Evolutionary conservation across 2,329 filamentous ascomycete species (phyloP).

Genomic region (Dothidotthia symphoricarpi): DNA sequence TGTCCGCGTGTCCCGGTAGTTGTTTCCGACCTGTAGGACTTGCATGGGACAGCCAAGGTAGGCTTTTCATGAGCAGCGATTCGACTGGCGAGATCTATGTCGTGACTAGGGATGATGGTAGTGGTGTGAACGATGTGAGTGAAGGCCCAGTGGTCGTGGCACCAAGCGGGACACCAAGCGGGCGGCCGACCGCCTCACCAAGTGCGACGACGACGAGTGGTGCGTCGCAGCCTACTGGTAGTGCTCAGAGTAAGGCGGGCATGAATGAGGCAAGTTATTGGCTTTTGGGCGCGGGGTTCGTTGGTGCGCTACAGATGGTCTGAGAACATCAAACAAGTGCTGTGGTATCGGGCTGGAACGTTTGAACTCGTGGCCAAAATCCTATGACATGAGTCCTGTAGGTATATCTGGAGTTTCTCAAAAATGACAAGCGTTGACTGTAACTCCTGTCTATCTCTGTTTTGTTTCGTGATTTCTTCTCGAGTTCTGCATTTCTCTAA

Average conservation of each 20-base stretch:
- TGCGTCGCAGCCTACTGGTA: constrained; percentile 2
- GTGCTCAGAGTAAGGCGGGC: constrained; percentile 1
- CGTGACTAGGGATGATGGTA: constrained; percentile 35
- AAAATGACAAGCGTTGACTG: no score
- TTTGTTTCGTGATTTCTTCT: no score
- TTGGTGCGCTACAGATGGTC: neutral
- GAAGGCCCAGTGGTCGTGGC: constrained; percentile 13
- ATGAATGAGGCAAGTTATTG: constrained; percentile 1
- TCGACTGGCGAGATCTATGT: constrained; percentile 66
- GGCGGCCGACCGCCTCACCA: constrained; percentile 4
- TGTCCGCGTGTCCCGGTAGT: constrained; percentile 52
- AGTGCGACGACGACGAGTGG: constrained; percentile 1
- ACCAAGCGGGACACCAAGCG: constrained; percentile 9
- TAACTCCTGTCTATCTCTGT: no score
- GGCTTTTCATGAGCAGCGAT: constrained; percentile 64
- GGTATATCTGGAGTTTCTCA: no score
- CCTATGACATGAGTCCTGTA: no score
- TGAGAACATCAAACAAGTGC: neutral
- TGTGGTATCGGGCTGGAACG: no score
- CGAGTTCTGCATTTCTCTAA: no score
- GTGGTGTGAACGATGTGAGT: constrained; percentile 25
- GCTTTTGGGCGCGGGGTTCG: neutral
- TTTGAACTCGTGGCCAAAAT: no score
- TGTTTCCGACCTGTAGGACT: constrained; percentile 66
- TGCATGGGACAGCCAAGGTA: constrained; percentile 50